Conservation (phyloP, 345 rosid genomes). For the Murraya koenigii region DNA sequence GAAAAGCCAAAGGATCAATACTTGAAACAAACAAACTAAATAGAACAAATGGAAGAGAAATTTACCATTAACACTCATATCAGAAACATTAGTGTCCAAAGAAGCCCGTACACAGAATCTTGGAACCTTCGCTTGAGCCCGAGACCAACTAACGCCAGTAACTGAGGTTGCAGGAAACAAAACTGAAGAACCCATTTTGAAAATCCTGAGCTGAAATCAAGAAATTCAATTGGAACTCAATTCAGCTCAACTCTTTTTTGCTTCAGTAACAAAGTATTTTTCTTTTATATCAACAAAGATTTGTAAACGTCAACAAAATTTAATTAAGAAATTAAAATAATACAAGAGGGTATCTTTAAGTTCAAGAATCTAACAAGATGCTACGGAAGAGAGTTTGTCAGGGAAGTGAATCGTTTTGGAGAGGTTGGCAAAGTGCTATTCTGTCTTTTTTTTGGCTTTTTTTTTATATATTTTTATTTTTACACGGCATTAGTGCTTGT, state of each 20-base stretch:
- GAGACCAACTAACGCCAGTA: constrained; percentile 37
- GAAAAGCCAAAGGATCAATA: constrained; percentile 20
- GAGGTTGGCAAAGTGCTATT: not conserved
- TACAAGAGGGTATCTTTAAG: constrained; percentile 7
- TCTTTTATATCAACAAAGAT: not conserved
- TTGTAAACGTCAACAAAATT: not conserved
- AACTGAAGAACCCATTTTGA: constrained; percentile 71
- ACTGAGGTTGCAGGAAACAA: constrained; percentile 62
- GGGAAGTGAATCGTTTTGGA: not conserved
- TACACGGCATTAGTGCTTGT: not conserved
- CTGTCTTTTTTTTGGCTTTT: not conserved
- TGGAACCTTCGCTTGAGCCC: constrained; percentile 34
- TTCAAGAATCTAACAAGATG: not conserved
- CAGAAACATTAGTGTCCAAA: constrained; percentile 80
- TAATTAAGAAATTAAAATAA: not conserved
- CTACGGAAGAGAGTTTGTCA: constrained; percentile 15
- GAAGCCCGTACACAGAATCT: constrained; percentile 56
- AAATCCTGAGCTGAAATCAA: not conserved
- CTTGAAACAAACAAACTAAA: constrained; percentile 1
- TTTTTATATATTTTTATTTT: not conserved
- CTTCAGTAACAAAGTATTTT: not conserved
- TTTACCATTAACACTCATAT: constrained; percentile 91
- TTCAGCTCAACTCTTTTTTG: not conserved
- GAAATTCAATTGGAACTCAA: not conserved
- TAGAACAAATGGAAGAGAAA: not conserved